Conservation (phyloP, 1,284 basidiomycete species). For the Retiboletus flavoniger region DNA sequence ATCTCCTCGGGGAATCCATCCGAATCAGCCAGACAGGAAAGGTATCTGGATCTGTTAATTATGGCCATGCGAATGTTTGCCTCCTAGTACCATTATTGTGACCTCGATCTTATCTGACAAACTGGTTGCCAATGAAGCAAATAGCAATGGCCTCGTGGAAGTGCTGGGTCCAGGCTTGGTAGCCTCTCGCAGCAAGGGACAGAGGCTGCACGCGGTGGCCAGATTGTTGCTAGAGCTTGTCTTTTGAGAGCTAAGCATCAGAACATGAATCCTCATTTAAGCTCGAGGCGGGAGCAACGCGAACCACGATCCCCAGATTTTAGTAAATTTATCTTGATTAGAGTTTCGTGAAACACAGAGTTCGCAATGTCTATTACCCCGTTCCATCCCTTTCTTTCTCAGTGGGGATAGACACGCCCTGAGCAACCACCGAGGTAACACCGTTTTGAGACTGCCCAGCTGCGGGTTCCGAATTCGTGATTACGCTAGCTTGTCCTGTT, state of each 20-base stretch:
- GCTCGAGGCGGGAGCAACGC: not conserved
- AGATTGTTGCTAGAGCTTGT: not conserved
- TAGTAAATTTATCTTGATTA: conserved; percentile 13
- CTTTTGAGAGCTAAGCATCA: not conserved
- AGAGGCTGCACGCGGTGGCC: not conserved
- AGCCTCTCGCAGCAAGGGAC: not conserved
- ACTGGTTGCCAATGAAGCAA: not conserved
- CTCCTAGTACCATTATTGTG: not conserved
- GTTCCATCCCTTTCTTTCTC: conserved; percentile 26
- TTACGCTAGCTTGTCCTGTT: conserved; percentile 22
- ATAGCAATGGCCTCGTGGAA: not conserved
- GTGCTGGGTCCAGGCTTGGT: too few relatives aligned
- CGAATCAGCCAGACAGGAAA: not conserved
- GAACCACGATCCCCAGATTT: not conserved
- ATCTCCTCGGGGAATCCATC: conserved; percentile 1
- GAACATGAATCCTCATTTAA: not conserved
- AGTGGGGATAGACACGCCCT: conserved; percentile 6
- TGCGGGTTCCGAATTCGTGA: conserved; percentile 12
- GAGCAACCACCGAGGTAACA: conserved; percentile 5
- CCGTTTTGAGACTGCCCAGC: conserved; percentile 23
- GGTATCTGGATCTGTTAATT: not conserved
- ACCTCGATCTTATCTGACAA: not conserved
- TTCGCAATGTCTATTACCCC: conserved; percentile 24
- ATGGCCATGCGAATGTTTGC: not conserved
- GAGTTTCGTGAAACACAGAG: conserved; percentile 14